Evolutionary conservation across 148 eudicot genomes (phyloP).

Genomic region (Camellia sinensis): DNA sequence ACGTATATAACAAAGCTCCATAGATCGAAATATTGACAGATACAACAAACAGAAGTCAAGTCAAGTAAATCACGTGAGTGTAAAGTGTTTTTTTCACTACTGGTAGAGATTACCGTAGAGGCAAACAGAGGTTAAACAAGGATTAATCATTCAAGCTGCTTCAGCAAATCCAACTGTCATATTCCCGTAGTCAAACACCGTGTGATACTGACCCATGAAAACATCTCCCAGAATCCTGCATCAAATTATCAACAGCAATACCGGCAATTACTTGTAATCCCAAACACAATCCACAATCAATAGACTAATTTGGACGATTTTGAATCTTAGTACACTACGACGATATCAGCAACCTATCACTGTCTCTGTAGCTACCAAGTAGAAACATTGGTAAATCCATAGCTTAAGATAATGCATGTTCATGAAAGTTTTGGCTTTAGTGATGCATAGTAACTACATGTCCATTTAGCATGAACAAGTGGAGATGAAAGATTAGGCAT

Average conservation of each 20-base stretch:
- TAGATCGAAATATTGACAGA: background rate
- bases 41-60: background rate
- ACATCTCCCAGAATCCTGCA: slow-evolving; percentile 82
- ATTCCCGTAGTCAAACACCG: slow-evolving; percentile 66
- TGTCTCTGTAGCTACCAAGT: too few species aligned
- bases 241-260: background rate
- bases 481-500: background rate
- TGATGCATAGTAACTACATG: background rate
- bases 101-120: background rate
- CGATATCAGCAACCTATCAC: too few species aligned
- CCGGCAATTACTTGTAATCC: background rate
- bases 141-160: slow-evolving; percentile 48
- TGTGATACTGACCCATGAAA: slow-evolving; percentile 75
- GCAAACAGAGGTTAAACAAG: background rate
- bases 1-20: background rate
- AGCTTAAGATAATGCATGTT: background rate
- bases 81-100: background rate
- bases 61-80: background rate
- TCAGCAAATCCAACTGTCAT: slow-evolving; percentile 70
- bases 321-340: too few species aligned
- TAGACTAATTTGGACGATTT: background rate
- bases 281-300: background rate
- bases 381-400: background rate
- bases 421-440: background rate
- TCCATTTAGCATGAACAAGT: background rate